These are phyloP conservation scores for Umbelopsis sp. DNA, from an alignment of 192 early-diverging fungal species.

Conservation along the genomic window DNA sequence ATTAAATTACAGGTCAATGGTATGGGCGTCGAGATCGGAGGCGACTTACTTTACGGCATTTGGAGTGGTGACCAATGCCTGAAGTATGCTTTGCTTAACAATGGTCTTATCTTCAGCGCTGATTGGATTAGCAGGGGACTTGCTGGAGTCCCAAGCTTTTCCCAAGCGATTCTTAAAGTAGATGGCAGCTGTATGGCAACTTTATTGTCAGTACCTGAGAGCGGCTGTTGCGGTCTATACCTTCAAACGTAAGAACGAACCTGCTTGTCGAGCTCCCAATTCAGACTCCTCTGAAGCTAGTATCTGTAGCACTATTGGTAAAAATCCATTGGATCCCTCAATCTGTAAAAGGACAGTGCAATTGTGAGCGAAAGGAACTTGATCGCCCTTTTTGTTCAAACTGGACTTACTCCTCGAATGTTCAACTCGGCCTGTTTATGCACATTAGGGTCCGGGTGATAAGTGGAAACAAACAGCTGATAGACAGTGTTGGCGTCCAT, in stretches of 20 bases:
- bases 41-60: conserved; percentile 68
- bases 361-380: neutral
- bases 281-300: conserved; percentile 58
- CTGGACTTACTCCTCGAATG: conserved; percentile 64
- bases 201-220: conserved; percentile 12
- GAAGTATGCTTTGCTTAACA: conserved; percentile 75
- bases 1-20: neutral
- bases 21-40: conserved; percentile 6
- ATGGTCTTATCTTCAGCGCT: conserved; percentile 70
- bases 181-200: conserved; percentile 64
- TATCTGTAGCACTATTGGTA: conserved; percentile 56
- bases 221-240: neutral
- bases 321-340: conserved; percentile 53
- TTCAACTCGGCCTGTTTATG: conserved; percentile 84
- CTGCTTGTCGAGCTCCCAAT: conserved; percentile 58
- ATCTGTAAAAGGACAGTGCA: conserved; percentile 24
- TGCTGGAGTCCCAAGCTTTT: conserved; percentile 65
- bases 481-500: conserved; percentile 68
- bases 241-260: conserved; percentile 31
- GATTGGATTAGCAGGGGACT: conserved; percentile 46
- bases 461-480: conserved; percentile 75
- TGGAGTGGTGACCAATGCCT: conserved; percentile 71
- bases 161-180: conserved; percentile 89
- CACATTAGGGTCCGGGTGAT: conserved; percentile 75
- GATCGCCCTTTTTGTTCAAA: neutral